phyloP scores from a whole-genome alignment of 2,329 filamentous ascomycete species.

The Scedosporium aurantiacum region DNA sequence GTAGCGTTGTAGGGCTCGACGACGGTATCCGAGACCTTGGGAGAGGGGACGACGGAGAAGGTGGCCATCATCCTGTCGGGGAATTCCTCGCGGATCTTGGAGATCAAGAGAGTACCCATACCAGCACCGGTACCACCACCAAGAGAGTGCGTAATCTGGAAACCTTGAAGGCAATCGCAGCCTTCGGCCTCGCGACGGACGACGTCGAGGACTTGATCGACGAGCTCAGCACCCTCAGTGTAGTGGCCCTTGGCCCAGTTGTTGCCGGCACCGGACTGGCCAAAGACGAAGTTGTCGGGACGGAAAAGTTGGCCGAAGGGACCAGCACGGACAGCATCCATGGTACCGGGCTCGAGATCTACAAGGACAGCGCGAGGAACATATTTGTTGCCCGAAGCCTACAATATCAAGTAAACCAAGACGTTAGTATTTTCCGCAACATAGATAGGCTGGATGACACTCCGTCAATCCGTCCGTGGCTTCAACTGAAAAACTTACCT shows the following conservation, averaged over 20 bases:
- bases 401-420: conserved; percentile 10
- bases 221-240: conserved; percentile 98
- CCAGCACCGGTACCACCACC: conserved; percentile 99
- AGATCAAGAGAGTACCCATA: conserved; percentile 99
- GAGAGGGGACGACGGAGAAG: conserved; percentile 96
- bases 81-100: conserved; percentile 99
- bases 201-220: conserved; percentile 96
- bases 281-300: conserved; percentile 99
- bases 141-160: conserved; percentile 99
- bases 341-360: conserved; percentile 98
- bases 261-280: conserved; percentile 99
- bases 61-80: conserved; percentile 99
- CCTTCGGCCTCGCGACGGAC: conserved; percentile 97
- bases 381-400: conserved; percentile 98
- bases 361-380: conserved; percentile 98
- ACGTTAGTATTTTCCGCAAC: conserved; percentile 5
- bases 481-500: conserved; percentile 27
- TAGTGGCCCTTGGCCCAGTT: conserved; percentile 99
- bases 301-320: conserved; percentile 99
- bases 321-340: conserved; percentile 97
- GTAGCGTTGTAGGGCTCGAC: conserved; percentile 99
- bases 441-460: background rate
- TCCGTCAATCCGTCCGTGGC: background rate
- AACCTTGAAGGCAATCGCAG: conserved; percentile 99
- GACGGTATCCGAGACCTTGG: conserved; percentile 99